Conservation (phyloP, 2,329 filamentous ascomycete species). For the Mycosphaerella sp. region DNA sequence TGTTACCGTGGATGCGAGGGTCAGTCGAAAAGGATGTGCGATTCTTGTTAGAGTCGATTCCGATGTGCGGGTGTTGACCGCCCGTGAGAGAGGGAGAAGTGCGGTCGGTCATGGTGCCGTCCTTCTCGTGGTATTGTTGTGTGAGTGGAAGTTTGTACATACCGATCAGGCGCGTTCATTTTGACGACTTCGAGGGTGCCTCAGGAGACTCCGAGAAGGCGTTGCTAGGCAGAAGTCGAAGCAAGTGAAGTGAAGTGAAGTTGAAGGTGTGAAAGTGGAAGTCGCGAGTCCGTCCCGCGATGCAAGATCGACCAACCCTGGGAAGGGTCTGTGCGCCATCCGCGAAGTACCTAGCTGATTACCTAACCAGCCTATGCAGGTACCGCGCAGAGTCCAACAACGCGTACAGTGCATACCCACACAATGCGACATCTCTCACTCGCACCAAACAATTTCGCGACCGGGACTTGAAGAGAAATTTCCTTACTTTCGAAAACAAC, state of each 20-base stretch:
- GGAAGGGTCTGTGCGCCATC: neutral
- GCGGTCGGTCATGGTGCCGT: constrained; percentile 13
- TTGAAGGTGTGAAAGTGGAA: constrained; percentile 1
- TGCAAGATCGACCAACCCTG: neutral
- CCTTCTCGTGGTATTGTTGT: constrained; percentile 5
- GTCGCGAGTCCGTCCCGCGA: constrained; percentile 4
- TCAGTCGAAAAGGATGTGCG: constrained; percentile 15
- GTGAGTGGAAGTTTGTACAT: constrained; percentile 26
- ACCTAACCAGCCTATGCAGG: too few species aligned
- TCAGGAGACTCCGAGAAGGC: constrained; percentile 11
- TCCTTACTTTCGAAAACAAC: too few species aligned
- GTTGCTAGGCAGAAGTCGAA: neutral
- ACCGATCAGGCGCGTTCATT: constrained; percentile 54
- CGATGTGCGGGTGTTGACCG: constrained; percentile 8
- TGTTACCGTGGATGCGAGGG: constrained; percentile 20
- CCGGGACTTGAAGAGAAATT: too few species aligned
- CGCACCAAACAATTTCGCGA: too few species aligned
- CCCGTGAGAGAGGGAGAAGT: constrained; percentile 9
- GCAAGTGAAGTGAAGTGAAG: constrained; percentile 10
- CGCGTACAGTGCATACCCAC: too few species aligned
- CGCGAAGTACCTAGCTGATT: too few species aligned
- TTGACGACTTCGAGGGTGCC: constrained; percentile 18
- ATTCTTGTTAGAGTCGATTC: constrained; percentile 13
- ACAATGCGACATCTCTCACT: too few species aligned
- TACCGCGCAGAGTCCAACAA: too few species aligned